These are phyloP conservation scores for Diutina rugosa DNA, from an alignment of 1,139 yeast genomes.

Conservation along the genomic window DNA sequence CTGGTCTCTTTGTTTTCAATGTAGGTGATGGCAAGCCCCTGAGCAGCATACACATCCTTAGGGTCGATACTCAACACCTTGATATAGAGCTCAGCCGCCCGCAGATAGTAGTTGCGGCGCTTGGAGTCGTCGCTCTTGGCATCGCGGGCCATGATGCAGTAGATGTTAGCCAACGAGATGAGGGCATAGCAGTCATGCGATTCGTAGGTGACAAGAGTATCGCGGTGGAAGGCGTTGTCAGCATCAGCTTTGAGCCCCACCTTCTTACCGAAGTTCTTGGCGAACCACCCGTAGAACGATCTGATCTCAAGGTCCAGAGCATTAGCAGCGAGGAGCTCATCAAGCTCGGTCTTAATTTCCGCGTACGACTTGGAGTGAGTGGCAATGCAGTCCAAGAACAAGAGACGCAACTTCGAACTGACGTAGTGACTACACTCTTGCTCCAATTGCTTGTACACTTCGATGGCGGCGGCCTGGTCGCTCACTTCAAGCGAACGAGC, in stretches of 20 bases:
- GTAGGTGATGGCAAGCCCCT: slow-evolving; percentile 88
- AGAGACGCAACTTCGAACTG: slow-evolving; percentile 62
- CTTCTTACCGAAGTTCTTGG: slow-evolving; percentile 48
- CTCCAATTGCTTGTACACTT: slow-evolving; percentile 42
- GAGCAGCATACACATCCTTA: slow-evolving; percentile 89
- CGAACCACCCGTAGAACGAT: slow-evolving; percentile 87
- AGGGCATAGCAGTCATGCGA: slow-evolving; percentile 86
- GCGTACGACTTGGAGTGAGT: slow-evolving; percentile 20
- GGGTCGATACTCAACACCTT: slow-evolving; percentile 81
- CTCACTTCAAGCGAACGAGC: slow-evolving; percentile 50
- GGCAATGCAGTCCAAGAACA: slow-evolving; percentile 34
- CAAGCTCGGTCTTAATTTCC: slow-evolving; percentile 40
- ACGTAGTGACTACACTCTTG: slow-evolving; percentile 56
- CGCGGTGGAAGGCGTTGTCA: slow-evolving; percentile 75
- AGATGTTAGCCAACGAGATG: slow-evolving; percentile 80
- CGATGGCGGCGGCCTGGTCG: slow-evolving; percentile 30
- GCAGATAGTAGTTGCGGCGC: slow-evolving; percentile 63
- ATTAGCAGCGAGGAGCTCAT: slow-evolving; percentile 37
- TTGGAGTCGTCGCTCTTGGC: slow-evolving; percentile 50
- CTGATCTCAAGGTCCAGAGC: slow-evolving; percentile 69
- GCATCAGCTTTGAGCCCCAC: slow-evolving; percentile 41
- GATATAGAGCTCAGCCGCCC: slow-evolving; percentile 84
- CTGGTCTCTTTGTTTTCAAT: slow-evolving; percentile 75
- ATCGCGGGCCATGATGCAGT: slow-evolving; percentile 74
- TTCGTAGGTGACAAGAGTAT: slow-evolving; percentile 68